Evolutionary conservation across 225 moss, liverwort and hornwort genomes (phyloP).

Genomic region (Physcomitrellopsis africana): DNA sequence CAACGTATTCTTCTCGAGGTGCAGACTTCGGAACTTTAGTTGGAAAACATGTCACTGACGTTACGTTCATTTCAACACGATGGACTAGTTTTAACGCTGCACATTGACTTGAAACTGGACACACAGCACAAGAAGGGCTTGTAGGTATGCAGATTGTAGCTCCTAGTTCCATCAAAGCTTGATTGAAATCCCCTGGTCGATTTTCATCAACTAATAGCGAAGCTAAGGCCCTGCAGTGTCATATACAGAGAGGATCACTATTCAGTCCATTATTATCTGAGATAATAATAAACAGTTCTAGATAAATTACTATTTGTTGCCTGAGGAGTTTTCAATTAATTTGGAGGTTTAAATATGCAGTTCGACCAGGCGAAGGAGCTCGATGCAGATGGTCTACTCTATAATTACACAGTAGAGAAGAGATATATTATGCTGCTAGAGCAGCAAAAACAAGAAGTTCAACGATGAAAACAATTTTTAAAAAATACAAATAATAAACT

Average conservation of each 20-base stretch:
- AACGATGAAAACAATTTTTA: not conserved
- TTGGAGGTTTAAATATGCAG: conserved; percentile 17
- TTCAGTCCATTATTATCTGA: not conserved
- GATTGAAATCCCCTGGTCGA: conserved; percentile 93
- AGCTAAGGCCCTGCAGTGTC: conserved; percentile 71
- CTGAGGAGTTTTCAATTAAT: conserved; percentile 1
- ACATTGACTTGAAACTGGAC: conserved; percentile 82
- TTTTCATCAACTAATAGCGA: conserved; percentile 70
- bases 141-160: conserved; percentile 87
- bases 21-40: conserved; percentile 65
- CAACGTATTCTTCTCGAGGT: conserved; percentile 77
- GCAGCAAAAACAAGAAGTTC: conserved; percentile 8
- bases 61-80: conserved; percentile 37
- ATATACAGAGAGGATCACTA: conserved; percentile 12
- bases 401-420: not conserved
- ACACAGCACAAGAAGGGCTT: conserved; percentile 72
- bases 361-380: conserved; percentile 9
- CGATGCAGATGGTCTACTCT: not conserved
- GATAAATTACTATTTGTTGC: not conserved
- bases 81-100: conserved; percentile 62
- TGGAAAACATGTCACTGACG: conserved; percentile 72
- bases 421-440: conserved; percentile 15
- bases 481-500: no score
- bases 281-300: not conserved
- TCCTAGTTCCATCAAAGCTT: conserved; percentile 98